Evolutionary conservation across 176 grass and related monocot genomes (phyloP).

Genomic region (Carex myosuroides): DNA sequence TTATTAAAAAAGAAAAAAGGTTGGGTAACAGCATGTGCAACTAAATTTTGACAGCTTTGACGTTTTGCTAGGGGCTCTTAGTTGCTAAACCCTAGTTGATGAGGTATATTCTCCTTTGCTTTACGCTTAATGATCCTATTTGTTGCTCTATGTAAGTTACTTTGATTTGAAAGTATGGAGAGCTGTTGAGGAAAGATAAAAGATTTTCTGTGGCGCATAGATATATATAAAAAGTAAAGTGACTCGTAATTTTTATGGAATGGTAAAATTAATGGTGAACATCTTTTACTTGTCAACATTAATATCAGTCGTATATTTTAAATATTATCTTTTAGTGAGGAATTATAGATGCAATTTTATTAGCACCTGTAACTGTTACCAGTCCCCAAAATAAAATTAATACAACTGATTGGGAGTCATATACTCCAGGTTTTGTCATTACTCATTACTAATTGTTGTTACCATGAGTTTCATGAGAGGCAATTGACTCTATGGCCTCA

Average conservation of each 20-base stretch:
- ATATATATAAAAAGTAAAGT: background rate
- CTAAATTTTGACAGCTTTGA: constrained; percentile 23
- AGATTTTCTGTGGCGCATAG: background rate
- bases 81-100: constrained; percentile 13
- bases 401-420: too few species aligned
- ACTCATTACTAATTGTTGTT: background rate
- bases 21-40: constrained; percentile 28
- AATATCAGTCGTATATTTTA: background rate
- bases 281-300: background rate
- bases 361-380: too few species aligned
- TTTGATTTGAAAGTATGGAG: background rate
- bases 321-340: background rate
- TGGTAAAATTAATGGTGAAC: background rate
- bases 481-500: background rate
- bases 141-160: background rate
- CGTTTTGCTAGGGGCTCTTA: constrained; percentile 23
- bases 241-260: background rate
- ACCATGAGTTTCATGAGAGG: background rate
- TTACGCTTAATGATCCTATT: constrained; percentile 20
- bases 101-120: constrained; percentile 25
- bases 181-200: background rate
- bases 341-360: background rate
- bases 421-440: background rate
- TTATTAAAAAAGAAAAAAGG: background rate
- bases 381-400: too few species aligned